Percentiles rank a stretch among this genome's conserved stretches.
Conservation (phyloP, 768 basidiomycete genomes). For the Plicaturopsis crispa region DNA sequence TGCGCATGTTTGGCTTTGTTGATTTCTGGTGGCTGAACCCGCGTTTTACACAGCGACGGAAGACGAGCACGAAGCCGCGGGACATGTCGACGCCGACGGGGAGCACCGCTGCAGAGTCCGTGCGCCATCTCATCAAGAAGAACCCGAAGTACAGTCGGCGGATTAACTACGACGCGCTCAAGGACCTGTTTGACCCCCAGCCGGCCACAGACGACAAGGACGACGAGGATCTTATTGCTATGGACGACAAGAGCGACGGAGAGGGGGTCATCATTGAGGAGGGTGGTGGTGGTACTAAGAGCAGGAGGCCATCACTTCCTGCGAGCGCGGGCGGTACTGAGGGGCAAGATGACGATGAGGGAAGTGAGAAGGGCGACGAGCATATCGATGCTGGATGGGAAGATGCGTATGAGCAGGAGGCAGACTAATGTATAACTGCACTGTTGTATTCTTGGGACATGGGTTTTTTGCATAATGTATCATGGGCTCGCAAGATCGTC, state of each 20-base stretch:
- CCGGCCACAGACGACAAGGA: constrained; percentile 36
- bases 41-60: constrained; percentile 49
- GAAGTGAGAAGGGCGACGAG: constrained; percentile 34
- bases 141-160: constrained; percentile 85
- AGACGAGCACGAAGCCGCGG: constrained; percentile 54
- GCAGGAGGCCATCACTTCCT: constrained; percentile 4
- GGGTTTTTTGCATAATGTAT: neutral
- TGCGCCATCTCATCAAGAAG: constrained; percentile 73
- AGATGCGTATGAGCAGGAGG: constrained; percentile 70
- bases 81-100: constrained; percentile 69
- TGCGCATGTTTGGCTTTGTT: constrained; percentile 11
- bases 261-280: constrained; percentile 25
- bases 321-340: constrained; percentile 4
- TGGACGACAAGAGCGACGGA: constrained; percentile 34
- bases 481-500: neutral
- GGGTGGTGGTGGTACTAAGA: constrained; percentile 1
- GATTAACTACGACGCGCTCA: constrained; percentile 89
- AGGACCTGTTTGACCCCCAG: constrained; percentile 61
- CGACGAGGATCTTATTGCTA: constrained; percentile 45
- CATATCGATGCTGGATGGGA: constrained; percentile 27
- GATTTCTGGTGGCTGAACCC: constrained; percentile 2
- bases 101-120: constrained; percentile 68
- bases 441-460: neutral
- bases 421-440: constrained; percentile 13
- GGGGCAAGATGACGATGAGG: constrained; percentile 19